phyloP scores from a whole-genome alignment of 441 rosid species.

The Croton laevigatus region DNA sequence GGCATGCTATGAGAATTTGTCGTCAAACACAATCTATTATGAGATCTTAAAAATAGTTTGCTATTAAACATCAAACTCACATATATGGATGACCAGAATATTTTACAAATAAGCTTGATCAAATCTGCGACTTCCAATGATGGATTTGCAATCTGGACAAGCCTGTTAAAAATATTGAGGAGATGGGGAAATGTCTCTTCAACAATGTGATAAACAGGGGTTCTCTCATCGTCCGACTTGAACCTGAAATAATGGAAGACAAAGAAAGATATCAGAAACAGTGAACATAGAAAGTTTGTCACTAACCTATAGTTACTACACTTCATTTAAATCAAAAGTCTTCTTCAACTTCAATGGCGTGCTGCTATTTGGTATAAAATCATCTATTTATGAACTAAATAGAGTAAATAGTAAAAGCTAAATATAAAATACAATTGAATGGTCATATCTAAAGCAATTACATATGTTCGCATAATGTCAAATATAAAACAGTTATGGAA shows the following conservation, averaged over 20 bases:
- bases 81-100: conserved; percentile 97
- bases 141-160: conserved; percentile 75
- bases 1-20: background rate
- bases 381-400: background rate
- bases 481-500: background rate
- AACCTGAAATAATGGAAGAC: conserved; percentile 44
- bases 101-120: conserved; percentile 95
- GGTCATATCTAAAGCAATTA: background rate
- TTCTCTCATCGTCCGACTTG: conserved; percentile 96
- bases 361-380: background rate
- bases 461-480: background rate
- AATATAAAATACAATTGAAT: background rate
- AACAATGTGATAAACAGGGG: conserved; percentile 70
- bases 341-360: background rate
- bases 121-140: conserved; percentile 87
- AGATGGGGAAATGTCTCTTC: conserved; percentile 90
- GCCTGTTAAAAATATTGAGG: conserved; percentile 71
- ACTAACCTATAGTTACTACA: no score
- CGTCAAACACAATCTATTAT: background rate
- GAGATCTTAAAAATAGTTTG: background rate
- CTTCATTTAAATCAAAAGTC: background rate
- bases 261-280: conserved; percentile 2
- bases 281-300: no score
- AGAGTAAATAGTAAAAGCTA: background rate
- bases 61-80: conserved; percentile 47